Conservation (phyloP, 371 early-diverging fungal genomes). For the Mortierella sp. region DNA sequence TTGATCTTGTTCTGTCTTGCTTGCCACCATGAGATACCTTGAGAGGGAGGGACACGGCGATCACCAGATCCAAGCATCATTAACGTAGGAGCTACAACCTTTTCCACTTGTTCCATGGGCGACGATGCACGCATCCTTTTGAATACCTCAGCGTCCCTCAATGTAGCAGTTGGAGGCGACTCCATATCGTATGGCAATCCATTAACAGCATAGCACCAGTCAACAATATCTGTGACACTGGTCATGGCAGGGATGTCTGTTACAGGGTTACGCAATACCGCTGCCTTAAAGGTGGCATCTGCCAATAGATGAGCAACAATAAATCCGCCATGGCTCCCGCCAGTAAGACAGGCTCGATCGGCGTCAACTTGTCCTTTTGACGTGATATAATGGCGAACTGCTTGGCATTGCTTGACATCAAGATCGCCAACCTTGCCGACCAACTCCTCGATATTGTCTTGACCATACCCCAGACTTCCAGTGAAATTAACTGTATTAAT, state of each 20-base stretch:
- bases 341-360: conserved; percentile 63
- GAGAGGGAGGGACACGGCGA: conserved; percentile 77
- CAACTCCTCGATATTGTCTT: conserved; percentile 67
- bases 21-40: conserved; percentile 63
- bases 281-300: conserved; percentile 66
- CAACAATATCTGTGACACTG: conserved; percentile 72
- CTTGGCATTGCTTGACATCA: conserved; percentile 73
- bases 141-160: conserved; percentile 65
- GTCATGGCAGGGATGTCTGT: conserved; percentile 72
- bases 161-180: conserved; percentile 49
- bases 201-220: conserved; percentile 67
- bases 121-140: conserved; percentile 63
- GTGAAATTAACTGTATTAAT: conserved; percentile 74
- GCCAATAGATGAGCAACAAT: conserved; percentile 67
- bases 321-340: conserved; percentile 85
- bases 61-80: conserved; percentile 74
- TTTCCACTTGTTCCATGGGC: conserved; percentile 64
- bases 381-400: conserved; percentile 36
- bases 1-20: conserved; percentile 47
- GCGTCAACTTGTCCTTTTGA: conserved; percentile 54
- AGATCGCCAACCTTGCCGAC: conserved; percentile 75
- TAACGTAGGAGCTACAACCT: conserved; percentile 72
- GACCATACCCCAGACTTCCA: conserved; percentile 80
- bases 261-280: conserved; percentile 81
- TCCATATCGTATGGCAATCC: conserved; percentile 31